Evolutionary conservation across 768 basidiomycete genomes (phyloP), one percentile per base, ranked within the genome.

Genomic region (Suillus lakei): DNA sequence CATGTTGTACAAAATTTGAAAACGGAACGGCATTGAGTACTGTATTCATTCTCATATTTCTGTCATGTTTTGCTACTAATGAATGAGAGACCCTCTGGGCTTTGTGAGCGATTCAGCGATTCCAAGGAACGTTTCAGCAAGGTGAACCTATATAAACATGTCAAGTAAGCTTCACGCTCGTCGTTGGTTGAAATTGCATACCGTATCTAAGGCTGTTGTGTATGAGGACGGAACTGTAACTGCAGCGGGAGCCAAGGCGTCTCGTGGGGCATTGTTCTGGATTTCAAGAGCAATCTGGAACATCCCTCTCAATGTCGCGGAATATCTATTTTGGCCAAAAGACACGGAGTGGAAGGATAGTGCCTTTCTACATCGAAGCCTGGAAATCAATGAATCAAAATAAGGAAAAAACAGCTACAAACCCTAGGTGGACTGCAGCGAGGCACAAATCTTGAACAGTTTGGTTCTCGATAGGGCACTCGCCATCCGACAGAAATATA

Each of bases 51-150:
- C 15, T 16, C 15, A 16, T 28, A 28, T 16, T 51, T 28, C 50
- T 28, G 16, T 51, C 15, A 4, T 16, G 15, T 16, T 15, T 50
- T 18, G 28, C 4, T 8, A 26, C 15, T 28, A 67, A 86, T 70
- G 15, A 16, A 51, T 28, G 62, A 88, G 71, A n/a, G 82, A 78
- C 1, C 84, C 88, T 69, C 87, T 76, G 8, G 86, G 84, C 68
- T 85, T 88, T 66, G 80, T 79, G 74, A 89, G 70, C 1, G 87
- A 86, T 63, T 86, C 84, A 0, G 86, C 86, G 61, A 88, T 81
- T 39, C 82, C 83, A 26, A 88, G 70, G 79, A 89, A 88, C 3
- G 87, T 84, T 68, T 87, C 79, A 0, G 87, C 82, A 18, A 88
- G 79, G 63, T 80, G 81, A 15, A 88, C 78, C 87, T 88, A 26